Evolutionary conservation across 2,329 filamentous ascomycete genomes (phyloP).

Genomic region (Fonsecaea erecta): DNA sequence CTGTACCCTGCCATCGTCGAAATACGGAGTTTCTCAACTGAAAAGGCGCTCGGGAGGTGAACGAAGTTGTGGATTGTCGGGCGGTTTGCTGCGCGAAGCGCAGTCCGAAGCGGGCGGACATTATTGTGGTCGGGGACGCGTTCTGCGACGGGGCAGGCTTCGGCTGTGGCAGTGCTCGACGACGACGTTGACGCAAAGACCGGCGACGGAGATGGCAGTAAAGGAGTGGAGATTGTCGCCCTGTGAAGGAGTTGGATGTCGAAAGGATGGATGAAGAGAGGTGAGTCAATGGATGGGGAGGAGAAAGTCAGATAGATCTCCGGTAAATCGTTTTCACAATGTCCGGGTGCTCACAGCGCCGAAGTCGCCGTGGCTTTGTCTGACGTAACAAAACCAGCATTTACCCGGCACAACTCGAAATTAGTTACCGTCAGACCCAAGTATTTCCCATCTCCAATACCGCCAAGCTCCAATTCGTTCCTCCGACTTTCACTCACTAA

Average conservation of each 20-base stretch:
- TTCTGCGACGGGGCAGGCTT: not conserved
- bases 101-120: slow-evolving; percentile 63
- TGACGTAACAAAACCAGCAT: not conserved
- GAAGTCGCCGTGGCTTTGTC: not conserved
- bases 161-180: not conserved
- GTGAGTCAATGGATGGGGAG: slow-evolving; percentile 19
- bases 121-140: slow-evolving; percentile 41
- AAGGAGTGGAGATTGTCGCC: slow-evolving; percentile 27
- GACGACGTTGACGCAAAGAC: not conserved
- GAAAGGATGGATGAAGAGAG: not conserved
- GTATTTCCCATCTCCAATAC: not conserved
- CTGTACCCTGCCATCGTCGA: slow-evolving; percentile 74
- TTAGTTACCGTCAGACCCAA: not conserved
- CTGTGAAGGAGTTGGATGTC: not conserved
- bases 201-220: slow-evolving; percentile 15
- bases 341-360: slow-evolving; percentile 4
- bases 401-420: not conserved
- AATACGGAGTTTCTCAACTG: slow-evolving; percentile 54
- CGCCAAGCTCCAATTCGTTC: slow-evolving; percentile 5
- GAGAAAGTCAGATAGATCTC: slow-evolving; percentile 8
- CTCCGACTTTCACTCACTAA: not conserved
- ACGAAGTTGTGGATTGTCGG: slow-evolving; percentile 47
- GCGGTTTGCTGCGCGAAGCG: slow-evolving; percentile 61
- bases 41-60: slow-evolving; percentile 58
- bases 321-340: slow-evolving; percentile 26